Base-by-base conservation (phyloP, 352 stramenopile genomes). In the Aphanomyces cochlioides region DNA sequence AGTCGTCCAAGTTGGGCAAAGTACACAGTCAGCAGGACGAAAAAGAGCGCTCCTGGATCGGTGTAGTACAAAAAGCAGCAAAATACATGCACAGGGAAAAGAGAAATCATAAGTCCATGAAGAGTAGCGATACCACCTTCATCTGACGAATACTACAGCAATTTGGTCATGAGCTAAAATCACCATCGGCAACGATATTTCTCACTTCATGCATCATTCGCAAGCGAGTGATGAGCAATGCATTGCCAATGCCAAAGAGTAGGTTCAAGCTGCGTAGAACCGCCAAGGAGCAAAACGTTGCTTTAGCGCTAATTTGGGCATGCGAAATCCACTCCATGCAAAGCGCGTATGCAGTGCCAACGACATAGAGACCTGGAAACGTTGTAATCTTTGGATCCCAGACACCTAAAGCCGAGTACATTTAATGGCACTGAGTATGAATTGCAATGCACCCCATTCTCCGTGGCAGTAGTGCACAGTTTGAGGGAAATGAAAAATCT, bases 331-430 rank as follows among this genome's bases (percentile, higher is more conserved):
- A 69, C 12, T 72, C 57, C 12, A 70, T 56, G 0, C 36, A 47
- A 34, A 80, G 76, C 3, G 80, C 70, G 37, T 88, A 81, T 54
- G 82, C 66, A 37, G 77, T 82, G 19, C 78, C 82, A 8, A 82
- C 64, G 3, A 95, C 15, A 69, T 97, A 97, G 10, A 97, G 69
- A 1, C 91, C 90, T 5, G 91, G 91, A 47, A 96, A 96, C 39
- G 91, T 97, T 43, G 91, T 97, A 77, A 97, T 97, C 78, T 97
- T 97, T 8, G 87, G 77, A 50, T 97, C 87, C 91, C 91, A 97
- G 48, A 87, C 78, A 34, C 77, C 87, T 95, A 38, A 36, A 28
- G 28, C 28, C 28, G 28, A 19, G 12, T 36, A 12, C 28, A 36
- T 6, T 59, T 36, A 34, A 28, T 34, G 17, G 17, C 1, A 12